These are phyloP conservation scores for Conringia planisiliqua DNA, from an alignment of 345 rosid genomes.

Conservation along the genomic window DNA sequence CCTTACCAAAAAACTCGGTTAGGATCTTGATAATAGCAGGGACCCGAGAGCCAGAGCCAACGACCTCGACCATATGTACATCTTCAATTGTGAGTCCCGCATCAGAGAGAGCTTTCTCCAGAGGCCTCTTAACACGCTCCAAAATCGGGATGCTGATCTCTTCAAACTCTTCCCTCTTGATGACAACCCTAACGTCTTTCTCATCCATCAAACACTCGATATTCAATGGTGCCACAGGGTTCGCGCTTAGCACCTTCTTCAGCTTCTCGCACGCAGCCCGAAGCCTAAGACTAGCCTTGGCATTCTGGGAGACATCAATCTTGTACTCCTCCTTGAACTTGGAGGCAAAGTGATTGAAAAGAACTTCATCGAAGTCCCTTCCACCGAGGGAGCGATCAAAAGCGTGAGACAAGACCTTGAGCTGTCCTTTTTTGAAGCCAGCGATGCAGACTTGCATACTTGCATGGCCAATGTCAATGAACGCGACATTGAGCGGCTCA, in stretches of 20 bases:
- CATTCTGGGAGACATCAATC: conserved; percentile 84
- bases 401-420: conserved; percentile 71
- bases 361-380: conserved; percentile 88
- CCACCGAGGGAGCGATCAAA: conserved; percentile 87
- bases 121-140: conserved; percentile 84
- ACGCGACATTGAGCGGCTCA: conserved; percentile 81
- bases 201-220: conserved; percentile 97
- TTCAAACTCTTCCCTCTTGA: conserved; percentile 92
- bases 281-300: conserved; percentile 82
- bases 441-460: conserved; percentile 98
- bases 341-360: conserved; percentile 70
- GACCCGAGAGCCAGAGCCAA: conserved; percentile 86
- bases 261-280: conserved; percentile 87
- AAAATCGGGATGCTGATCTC: conserved; percentile 69
- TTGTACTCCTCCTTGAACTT: conserved; percentile 86
- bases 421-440: conserved; percentile 85
- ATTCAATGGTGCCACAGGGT: conserved; percentile 82
- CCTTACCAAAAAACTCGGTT: conserved; percentile 94
- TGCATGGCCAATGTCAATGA: conserved; percentile 89
- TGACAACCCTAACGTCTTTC: conserved; percentile 82
- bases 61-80: conserved; percentile 87
- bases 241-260: conserved; percentile 94
- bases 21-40: conserved; percentile 80
- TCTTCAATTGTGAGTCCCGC: conserved; percentile 71
- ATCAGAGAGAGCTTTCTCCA: conserved; percentile 85